Percentiles rank a stretch among this genome's conserved stretches.
Conservation (phyloP, 768 basidiomycete species). For the Leccinellum rugosiceps region DNA sequence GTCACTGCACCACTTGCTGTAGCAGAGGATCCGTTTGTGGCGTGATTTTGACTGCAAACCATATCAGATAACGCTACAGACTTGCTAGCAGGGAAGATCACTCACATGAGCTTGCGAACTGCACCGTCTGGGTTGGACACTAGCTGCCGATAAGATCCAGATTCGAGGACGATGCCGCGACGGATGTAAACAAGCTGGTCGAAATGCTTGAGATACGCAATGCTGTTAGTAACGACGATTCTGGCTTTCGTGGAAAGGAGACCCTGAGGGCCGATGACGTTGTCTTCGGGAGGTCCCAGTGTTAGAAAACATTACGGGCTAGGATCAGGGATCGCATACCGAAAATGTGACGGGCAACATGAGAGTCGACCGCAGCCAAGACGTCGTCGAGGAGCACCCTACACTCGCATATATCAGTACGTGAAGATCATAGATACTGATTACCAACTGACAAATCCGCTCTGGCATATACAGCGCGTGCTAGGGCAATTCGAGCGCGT, state of each 20-base stretch:
- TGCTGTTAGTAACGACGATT: conserved; percentile 82
- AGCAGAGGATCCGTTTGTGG: conserved; percentile 41
- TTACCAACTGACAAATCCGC: conserved; percentile 68
- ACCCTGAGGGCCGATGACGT: conserved; percentile 84
- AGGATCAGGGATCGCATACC: conserved; percentile 36
- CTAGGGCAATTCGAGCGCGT: conserved; percentile 77
- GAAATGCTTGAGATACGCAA: conserved; percentile 78
- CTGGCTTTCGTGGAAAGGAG: conserved; percentile 80
- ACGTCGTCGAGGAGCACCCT: conserved; percentile 88
- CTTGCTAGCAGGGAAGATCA: not conserved
- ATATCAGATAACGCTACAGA: not conserved
- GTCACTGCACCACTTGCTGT: conserved; percentile 45
- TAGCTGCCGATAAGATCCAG: conserved; percentile 60
- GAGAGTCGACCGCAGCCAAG: conserved; percentile 81
- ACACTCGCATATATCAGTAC: not conserved
- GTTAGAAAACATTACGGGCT: not conserved
- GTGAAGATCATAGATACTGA: not conserved
- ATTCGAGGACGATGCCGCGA: conserved; percentile 79
- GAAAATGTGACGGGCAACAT: conserved; percentile 84
- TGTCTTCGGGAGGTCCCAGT: conserved; percentile 42
- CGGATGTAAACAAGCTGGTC: conserved; percentile 75
- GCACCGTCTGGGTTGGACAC: conserved; percentile 61
- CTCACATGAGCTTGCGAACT: conserved; percentile 71
- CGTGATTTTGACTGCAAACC: conserved; percentile 42
- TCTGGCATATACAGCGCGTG: conserved; percentile 86